Base-by-base conservation (phyloP, 2,329 filamentous ascomycete genomes). In the Colletotrichum navitas region DNA sequence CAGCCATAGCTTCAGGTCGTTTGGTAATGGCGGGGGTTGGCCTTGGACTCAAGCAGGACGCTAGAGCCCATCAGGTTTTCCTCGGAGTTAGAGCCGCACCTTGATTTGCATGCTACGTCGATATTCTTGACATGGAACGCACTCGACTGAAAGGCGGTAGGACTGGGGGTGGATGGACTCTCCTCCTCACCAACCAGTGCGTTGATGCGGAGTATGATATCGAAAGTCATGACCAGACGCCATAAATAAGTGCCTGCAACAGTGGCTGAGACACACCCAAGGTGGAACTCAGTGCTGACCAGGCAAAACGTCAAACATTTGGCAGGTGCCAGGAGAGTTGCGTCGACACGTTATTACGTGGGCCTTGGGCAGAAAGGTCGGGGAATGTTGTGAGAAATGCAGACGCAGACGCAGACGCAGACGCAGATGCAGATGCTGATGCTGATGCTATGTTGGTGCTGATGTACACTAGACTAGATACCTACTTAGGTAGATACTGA, bases 11-110 rank as follows among this genome's bases (percentile, higher is more conserved):
- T n/a, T 41, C 24, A 55, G 55, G 32, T 3, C 39, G 49, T 55
- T 49, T 51, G 41, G 45, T 41, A 63, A 66, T 47, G 47, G 55
- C 29, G 45, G 36, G 32, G 21, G 54, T 34, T 45, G 29, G 32
- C 39, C 24, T 55, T 29, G 47, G 47, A 26, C n/a, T 26, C 56
- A 59, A 29, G n/a, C 61, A 56, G 26, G 6, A 29, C 43, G 39
- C 62, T 14, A 41, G 54, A 10, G 21, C 14, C 36, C 18, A n/a
- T 41, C 18, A 8, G 56, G 21, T n/a, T 2, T 45, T 36, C 21
- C 41, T 65, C 34, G 32, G 18, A 11, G 26, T 21, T 3, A 18
- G 16, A 60, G 58, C 18, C 24, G 56, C 18, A 18, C 47, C 47
- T 16, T 16, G 47, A 51, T 29, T 8, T n/a, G 21, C 18, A 11